Percentiles rank a stretch among this genome's conserved stretches.
These are phyloP conservation scores for Fusarium sp. DNA, from an alignment of 2,329 filamentous ascomycete species.

Conservation along the genomic window DNA sequence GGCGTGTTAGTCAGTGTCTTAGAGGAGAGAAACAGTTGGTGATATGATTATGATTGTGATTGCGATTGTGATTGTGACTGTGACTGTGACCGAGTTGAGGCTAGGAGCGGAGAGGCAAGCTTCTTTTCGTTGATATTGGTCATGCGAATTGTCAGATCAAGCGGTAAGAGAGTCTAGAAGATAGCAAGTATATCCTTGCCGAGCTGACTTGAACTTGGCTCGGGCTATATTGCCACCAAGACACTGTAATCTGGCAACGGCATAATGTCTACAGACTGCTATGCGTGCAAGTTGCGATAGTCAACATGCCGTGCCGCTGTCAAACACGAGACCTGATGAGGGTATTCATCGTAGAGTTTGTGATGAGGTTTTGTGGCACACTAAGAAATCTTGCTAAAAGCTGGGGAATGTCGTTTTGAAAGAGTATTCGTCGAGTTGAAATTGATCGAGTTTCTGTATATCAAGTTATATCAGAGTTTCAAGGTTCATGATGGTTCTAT, in stretches of 20 bases:
- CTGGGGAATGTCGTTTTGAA: background rate
- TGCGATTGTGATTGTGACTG: background rate
- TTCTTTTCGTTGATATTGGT: background rate
- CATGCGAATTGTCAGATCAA: background rate
- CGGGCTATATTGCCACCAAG: background rate
- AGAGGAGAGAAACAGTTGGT: background rate
- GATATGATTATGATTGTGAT: background rate
- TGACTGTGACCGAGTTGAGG: background rate
- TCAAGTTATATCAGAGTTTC: background rate
- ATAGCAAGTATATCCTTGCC: background rate
- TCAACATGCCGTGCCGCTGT: background rate
- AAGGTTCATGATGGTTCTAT: background rate
- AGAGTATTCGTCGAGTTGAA: background rate
- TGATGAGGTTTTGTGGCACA: background rate
- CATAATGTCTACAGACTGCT: background rate
- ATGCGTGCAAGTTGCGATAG: background rate
- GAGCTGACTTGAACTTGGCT: background rate
- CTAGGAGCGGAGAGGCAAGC: background rate
- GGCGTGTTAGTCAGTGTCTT: slow-evolving; percentile 8
- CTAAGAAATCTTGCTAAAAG: background rate
- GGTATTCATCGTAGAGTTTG: slow-evolving; percentile 9
- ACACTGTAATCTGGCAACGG: background rate
- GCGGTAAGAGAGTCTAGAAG: background rate
- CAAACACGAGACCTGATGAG: slow-evolving; percentile 6
- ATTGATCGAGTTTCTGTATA: background rate